Conservation (phyloP, 2,329 filamentous ascomycete genomes). For the Fusarium sp. region DNA sequence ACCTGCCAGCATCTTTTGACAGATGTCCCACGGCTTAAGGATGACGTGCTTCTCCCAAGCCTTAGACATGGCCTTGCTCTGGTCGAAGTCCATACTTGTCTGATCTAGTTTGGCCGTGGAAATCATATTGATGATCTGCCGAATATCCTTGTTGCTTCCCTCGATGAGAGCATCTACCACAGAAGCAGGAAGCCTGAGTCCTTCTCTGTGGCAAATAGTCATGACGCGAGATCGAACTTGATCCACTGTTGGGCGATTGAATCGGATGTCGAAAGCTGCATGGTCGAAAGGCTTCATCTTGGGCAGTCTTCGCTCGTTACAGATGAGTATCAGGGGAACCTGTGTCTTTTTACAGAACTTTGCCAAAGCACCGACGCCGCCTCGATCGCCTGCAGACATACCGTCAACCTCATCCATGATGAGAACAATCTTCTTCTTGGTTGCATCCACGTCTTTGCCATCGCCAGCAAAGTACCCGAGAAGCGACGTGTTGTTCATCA, state of each 20-base stretch:
- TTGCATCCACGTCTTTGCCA: constrained; percentile 78
- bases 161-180: constrained; percentile 95
- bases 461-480: constrained; percentile 89
- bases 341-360: constrained; percentile 96
- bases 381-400: constrained; percentile 96
- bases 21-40: constrained; percentile 98
- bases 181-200: constrained; percentile 81
- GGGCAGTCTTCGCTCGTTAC: constrained; percentile 89
- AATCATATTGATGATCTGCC: constrained; percentile 99
- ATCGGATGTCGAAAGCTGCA: constrained; percentile 84
- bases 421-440: constrained; percentile 92
- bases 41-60: constrained; percentile 98
- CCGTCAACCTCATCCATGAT: constrained; percentile 99
- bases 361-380: constrained; percentile 92
- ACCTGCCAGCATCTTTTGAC: constrained; percentile 87
- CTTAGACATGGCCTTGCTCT: constrained; percentile 94
- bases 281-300: constrained; percentile 99
- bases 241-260: constrained; percentile 88
- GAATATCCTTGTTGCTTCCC: constrained; percentile 93
- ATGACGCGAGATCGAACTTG: constrained; percentile 92
- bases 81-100: constrained; percentile 79
- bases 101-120: constrained; percentile 92
- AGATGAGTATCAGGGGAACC: constrained; percentile 95
- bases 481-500: constrained; percentile 92
- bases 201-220: constrained; percentile 94